A percentile compares a stretch with the other conserved stretches of the same genome.
phyloP scores from a whole-genome alignment of 352 stramenopile species.

The Pythium phragmitis region DNA sequence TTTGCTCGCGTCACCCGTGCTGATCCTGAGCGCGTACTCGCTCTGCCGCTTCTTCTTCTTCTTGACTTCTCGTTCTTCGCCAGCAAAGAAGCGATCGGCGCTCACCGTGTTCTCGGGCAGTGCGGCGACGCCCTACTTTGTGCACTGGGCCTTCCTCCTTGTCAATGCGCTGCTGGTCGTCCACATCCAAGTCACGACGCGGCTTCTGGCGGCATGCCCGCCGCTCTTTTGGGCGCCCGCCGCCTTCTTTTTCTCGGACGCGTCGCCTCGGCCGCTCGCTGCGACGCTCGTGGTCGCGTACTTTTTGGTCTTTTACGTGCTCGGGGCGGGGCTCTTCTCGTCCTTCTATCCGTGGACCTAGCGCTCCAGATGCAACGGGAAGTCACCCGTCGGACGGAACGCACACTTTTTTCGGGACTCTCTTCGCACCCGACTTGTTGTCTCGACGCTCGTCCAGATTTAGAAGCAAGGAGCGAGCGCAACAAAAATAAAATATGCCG shows the following conservation, averaged over 20 bases:
- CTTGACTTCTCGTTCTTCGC: not conserved
- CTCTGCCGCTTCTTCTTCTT: conserved; percentile 47
- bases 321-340: conserved; percentile 68
- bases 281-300: conserved; percentile 52
- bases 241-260: conserved; percentile 22
- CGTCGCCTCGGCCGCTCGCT: conserved; percentile 8
- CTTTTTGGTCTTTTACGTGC: conserved; percentile 68
- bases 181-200: conserved; percentile 87
- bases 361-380: too few relatives aligned
- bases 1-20: conserved; percentile 85
- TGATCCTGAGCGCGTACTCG: conserved; percentile 63
- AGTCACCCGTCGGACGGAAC: too few relatives aligned
- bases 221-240: conserved; percentile 78
- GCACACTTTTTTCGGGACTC: too few relatives aligned
- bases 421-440: too few relatives aligned
- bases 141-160: conserved; percentile 74
- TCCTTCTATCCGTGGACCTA: conserved; percentile 84
- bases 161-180: conserved; percentile 77
- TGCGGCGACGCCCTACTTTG: conserved; percentile 47
- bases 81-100: not conserved
- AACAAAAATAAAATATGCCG: too few relatives aligned
- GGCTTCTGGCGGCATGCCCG: conserved; percentile 71
- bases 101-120: not conserved
- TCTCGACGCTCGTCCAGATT: too few relatives aligned
- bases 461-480: too few relatives aligned